These are phyloP conservation scores for Plenodomus lindquistii DNA, from an alignment of 2,329 filamentous ascomycete species.

Conservation along the genomic window DNA sequence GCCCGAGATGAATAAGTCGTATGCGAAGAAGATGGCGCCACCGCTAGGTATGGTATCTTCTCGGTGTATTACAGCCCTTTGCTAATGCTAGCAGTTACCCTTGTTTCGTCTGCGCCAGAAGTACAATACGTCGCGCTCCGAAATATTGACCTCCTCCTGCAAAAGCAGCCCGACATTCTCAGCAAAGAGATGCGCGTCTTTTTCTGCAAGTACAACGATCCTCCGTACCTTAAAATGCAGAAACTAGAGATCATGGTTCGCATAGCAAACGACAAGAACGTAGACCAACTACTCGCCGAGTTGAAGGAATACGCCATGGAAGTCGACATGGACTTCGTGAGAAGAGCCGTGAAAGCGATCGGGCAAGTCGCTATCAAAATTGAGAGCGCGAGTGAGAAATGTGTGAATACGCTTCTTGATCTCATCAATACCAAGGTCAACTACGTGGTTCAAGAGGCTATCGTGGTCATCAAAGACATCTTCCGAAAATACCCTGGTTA, in stretches of 20 bases:
- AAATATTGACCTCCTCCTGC: slow-evolving; percentile 93
- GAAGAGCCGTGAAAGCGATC: slow-evolving; percentile 91
- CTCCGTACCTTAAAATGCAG: slow-evolving; percentile 94
- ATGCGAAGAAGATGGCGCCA: slow-evolving; percentile 98
- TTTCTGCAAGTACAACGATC: slow-evolving; percentile 99
- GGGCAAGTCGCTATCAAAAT: slow-evolving; percentile 99
- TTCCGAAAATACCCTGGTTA: slow-evolving; percentile 97
- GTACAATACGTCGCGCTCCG: slow-evolving; percentile 96
- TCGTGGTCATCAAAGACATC: slow-evolving; percentile 99
- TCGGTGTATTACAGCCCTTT: slow-evolving; percentile 7
- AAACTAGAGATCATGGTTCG: slow-evolving; percentile 99
- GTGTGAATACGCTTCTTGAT: slow-evolving; percentile 90
- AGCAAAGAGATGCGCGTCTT: slow-evolving; percentile 98
- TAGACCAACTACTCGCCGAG: slow-evolving; percentile 90
- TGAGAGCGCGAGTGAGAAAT: slow-evolving; percentile 90
- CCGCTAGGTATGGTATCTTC: slow-evolving; percentile 71
- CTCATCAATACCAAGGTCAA: slow-evolving; percentile 97
- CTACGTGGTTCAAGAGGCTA: slow-evolving; percentile 97
- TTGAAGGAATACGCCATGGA: slow-evolving; percentile 97
- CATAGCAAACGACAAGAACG: slow-evolving; percentile 96
- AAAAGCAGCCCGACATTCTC: slow-evolving; percentile 94
- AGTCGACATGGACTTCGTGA: slow-evolving; percentile 98
- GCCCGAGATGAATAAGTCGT: slow-evolving; percentile 77
- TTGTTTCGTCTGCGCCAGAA: slow-evolving; percentile 93
- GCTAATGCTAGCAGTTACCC: slow-evolving; percentile 68